These are phyloP conservation scores for Colletotrichum melonis DNA, from an alignment of 2,329 filamentous ascomycete species.

Conservation along the genomic window DNA sequence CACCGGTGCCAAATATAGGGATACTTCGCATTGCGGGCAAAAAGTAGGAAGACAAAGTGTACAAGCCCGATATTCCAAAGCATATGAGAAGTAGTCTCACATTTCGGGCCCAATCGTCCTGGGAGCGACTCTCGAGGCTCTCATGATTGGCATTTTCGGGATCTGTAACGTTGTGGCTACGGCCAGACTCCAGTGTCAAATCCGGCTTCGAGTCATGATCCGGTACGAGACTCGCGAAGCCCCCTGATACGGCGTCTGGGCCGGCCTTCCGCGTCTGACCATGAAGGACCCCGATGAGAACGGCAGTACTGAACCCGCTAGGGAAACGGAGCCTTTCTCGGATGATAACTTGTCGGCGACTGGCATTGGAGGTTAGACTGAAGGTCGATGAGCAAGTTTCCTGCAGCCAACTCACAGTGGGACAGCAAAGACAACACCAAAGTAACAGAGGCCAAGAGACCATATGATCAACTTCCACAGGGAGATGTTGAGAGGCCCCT, in stretches of 20 bases:
- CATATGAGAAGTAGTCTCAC: slow-evolving; percentile 66
- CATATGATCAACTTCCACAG: slow-evolving; percentile 86
- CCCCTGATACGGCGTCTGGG: slow-evolving; percentile 46
- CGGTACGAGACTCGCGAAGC: slow-evolving; percentile 56
- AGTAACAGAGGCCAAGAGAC: slow-evolving; percentile 94
- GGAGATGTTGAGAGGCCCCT: slow-evolving; percentile 78
- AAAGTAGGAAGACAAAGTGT: slow-evolving; percentile 91
- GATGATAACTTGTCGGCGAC: slow-evolving; percentile 89
- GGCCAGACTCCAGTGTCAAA: background rate
- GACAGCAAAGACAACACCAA: slow-evolving; percentile 96
- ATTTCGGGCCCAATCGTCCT: slow-evolving; percentile 55
- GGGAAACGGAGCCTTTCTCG: slow-evolving; percentile 93
- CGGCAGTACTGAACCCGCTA: slow-evolving; percentile 92
- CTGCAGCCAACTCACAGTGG: slow-evolving; percentile 68
- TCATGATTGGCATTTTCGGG: slow-evolving; percentile 2
- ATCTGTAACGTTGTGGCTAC: background rate
- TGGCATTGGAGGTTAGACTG: slow-evolving; percentile 39
- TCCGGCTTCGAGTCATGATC: slow-evolving; percentile 1
- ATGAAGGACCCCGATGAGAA: slow-evolving; percentile 92
- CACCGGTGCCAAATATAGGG: slow-evolving; percentile 82
- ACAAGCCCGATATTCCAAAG: slow-evolving; percentile 69
- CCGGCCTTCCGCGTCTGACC: slow-evolving; percentile 57
- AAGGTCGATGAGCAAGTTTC: background rate
- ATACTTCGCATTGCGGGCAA: slow-evolving; percentile 85
- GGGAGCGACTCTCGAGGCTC: slow-evolving; percentile 26